Evolutionary conservation across 441 rosid genomes (phyloP).

Genomic region (Metrosideros polymorpha): DNA sequence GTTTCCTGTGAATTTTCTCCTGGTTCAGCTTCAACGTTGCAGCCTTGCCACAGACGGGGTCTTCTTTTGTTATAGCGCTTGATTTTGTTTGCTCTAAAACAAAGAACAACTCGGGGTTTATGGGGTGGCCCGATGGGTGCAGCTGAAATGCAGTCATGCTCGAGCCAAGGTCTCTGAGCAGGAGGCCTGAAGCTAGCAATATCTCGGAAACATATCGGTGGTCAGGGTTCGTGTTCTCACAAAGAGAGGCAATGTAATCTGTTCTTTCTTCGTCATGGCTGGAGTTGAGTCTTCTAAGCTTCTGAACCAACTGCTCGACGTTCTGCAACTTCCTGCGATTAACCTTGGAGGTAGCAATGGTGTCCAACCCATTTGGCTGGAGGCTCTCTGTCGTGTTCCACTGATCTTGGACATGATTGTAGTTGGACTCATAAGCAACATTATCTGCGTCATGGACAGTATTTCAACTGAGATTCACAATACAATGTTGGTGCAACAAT

Average conservation of each 20-base stretch:
- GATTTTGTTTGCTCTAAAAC: conserved; percentile 87
- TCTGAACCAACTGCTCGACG: conserved; percentile 66
- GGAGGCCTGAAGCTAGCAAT: conserved; percentile 80
- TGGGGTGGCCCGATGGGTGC: conserved; percentile 77
- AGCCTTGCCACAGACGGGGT: conserved; percentile 12
- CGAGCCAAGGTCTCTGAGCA: conserved; percentile 66
- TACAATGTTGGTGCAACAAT: neutral
- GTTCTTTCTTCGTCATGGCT: conserved; percentile 73
- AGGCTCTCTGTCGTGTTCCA: conserved; percentile 39
- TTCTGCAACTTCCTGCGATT: conserved; percentile 76
- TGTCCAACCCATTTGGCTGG: conserved; percentile 9
- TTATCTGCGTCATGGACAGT: conserved; percentile 29
- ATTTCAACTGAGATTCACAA: neutral
- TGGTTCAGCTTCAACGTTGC: conserved; percentile 18
- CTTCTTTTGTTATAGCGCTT: conserved; percentile 34
- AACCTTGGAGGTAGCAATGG: conserved; percentile 47
- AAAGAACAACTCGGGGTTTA: conserved; percentile 71
- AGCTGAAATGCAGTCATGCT: conserved; percentile 56
- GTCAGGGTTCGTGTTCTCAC: conserved; percentile 72
- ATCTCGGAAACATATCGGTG: conserved; percentile 90
- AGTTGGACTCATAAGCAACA: conserved; percentile 14
- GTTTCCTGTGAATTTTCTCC: conserved; percentile 54
- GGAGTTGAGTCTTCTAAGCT: conserved; percentile 69
- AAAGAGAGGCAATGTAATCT: conserved; percentile 90
- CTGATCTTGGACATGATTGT: conserved; percentile 24